phyloP scores from a whole-genome alignment of 2,329 filamentous ascomycete species.

The Talaromyces rugulosus region DNA sequence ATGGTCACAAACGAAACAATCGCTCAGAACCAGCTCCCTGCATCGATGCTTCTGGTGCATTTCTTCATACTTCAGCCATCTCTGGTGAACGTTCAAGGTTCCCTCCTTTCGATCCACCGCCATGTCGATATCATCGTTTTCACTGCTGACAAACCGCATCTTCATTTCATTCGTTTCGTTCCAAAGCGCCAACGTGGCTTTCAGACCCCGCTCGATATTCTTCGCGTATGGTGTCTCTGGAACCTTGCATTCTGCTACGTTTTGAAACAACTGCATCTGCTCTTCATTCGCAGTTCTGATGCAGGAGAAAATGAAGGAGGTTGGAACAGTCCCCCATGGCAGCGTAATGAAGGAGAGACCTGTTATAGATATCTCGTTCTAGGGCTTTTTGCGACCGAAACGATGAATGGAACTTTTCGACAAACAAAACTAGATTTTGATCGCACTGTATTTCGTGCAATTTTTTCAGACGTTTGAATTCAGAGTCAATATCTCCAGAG shows the following conservation, averaged over 20 bases:
- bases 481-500: no score
- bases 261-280: not conserved
- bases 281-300: not conserved
- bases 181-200: not conserved
- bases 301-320: no score
- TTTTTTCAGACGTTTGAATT: no score
- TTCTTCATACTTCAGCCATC: not conserved
- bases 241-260: not conserved
- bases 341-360: no score
- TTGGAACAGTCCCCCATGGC: no score
- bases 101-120: not conserved
- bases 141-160: not conserved
- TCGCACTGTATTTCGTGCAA: no score
- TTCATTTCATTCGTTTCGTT: not conserved
- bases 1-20: not conserved
- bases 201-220: not conserved
- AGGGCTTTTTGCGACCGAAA: no score
- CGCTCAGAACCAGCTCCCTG: not conserved
- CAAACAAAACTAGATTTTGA: no score
- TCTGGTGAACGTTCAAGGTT: not conserved
- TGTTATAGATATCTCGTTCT: no score
- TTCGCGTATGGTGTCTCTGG: not conserved
- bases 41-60: not conserved
- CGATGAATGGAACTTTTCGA: no score
- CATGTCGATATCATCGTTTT: not conserved